Evolutionary conservation across 2,329 filamentous ascomycete genomes (phyloP).

Genomic region (Conoideocrella luteorostrata): DNA sequence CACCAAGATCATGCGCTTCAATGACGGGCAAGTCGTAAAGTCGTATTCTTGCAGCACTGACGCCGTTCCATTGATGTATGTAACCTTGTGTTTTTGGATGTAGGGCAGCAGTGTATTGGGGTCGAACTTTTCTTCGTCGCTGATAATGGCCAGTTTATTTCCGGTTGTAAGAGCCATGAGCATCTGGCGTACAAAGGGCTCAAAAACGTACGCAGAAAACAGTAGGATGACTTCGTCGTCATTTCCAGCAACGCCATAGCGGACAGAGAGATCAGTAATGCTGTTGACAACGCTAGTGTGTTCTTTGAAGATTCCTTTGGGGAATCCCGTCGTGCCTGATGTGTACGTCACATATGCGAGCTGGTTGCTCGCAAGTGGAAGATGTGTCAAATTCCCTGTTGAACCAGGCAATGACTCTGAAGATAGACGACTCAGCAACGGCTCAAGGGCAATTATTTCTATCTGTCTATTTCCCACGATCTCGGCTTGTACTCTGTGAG

Average conservation of each 20-base stretch:
- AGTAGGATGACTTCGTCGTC: conserved; percentile 7
- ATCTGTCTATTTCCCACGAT: not conserved
- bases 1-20: conserved; percentile 1
- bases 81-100: conserved; percentile 1
- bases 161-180: conserved; percentile 5
- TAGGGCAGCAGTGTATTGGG: not conserved
- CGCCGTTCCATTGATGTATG: conserved; percentile 4
- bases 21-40: not conserved
- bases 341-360: conserved; percentile 35
- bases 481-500: not conserved
- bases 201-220: conserved; percentile 6
- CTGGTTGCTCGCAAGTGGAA: conserved; percentile 5
- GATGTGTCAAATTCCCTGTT: not conserved
- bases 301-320: conserved; percentile 36
- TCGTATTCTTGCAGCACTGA: conserved; percentile 3
- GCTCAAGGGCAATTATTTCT: conserved; percentile 1
- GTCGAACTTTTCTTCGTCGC: conserved; percentile 4
- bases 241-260: conserved; percentile 3
- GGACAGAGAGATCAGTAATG: conserved; percentile 1
- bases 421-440: not conserved
- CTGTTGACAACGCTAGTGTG: conserved; percentile 7
- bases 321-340: conserved; percentile 41
- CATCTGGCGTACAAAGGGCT: conserved; percentile 4
- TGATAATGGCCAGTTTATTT: conserved; percentile 3
- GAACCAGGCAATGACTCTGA: not conserved